Evolutionary conservation across 306 rosid genomes (phyloP).

Genomic region (Prosopis cineraria): DNA sequence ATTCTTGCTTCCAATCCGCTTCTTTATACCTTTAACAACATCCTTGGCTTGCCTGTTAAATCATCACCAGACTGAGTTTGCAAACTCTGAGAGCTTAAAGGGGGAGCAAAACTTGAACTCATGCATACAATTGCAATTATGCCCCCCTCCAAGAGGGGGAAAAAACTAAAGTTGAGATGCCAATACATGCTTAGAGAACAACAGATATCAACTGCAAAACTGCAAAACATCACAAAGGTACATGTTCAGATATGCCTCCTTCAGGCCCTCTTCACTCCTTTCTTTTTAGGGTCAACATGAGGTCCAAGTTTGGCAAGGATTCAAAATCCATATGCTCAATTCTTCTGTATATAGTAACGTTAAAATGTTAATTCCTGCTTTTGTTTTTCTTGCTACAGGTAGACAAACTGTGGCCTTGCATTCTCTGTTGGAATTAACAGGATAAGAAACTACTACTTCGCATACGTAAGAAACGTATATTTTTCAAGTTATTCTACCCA

Average conservation of each 20-base stretch:
- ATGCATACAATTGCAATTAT: constrained; percentile 17
- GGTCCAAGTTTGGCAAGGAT: neutral
- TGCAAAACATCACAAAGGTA: neutral
- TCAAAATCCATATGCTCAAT: neutral
- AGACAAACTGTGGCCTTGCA: neutral
- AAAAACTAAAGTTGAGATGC: neutral
- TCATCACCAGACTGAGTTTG: constrained; percentile 33
- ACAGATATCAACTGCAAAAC: neutral
- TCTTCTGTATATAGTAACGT: neutral
- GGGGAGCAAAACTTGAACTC: constrained; percentile 14
- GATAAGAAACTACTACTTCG: neutral
- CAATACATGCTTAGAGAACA: neutral
- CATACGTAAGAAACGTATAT: neutral
- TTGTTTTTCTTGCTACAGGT: neutral
- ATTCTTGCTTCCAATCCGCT: constrained; percentile 88
- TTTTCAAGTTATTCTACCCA: neutral
- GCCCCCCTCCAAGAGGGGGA: neutral
- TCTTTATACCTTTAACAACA: constrained; percentile 87
- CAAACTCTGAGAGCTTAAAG: constrained; percentile 1
- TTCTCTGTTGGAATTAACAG: neutral
- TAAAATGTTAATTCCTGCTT: neutral
- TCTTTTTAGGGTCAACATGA: neutral
- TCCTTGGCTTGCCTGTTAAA: constrained; percentile 90
- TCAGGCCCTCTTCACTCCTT: neutral
- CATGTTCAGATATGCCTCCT: neutral